Evolutionary conservation across 805 yeast species (phyloP), one percentile per base, ranked within the genome.

Genomic region (Kodamaea neixiangensis): DNA sequence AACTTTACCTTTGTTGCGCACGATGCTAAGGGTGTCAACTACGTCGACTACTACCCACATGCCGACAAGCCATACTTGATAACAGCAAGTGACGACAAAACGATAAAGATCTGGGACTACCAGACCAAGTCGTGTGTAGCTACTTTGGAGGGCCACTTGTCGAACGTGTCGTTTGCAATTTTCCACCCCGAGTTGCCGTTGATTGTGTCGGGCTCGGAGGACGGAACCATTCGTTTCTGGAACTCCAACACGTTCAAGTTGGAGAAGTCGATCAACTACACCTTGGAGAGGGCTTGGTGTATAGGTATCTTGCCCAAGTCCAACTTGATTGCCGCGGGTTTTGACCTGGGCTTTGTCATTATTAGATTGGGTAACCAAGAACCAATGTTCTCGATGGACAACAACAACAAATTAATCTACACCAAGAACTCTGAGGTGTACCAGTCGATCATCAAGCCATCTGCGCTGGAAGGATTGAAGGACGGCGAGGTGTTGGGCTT

Each of bases 151-250:
- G 99, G 97, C 33, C 99, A 94, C 66, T 77, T 90, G 58, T 82
- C 96, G 42, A 94, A 94, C 67, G 99, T 94, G 40, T 90, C 97
- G 21, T 94, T 91, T 75, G 99, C 99, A 6, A 83, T 92, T 33
- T 94, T 92, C 85, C 99, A 94, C 69, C 97, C 97, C n/a, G 96
- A 93, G 63, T 78, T 94, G 63, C 99, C 99, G 18, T 75, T 93
- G 57, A 92, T 94, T 57, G 80, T 94, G 44, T 90, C 97, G 3
- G 99, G 99, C 58, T 87, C 97, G 47, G 99, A 94, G 72, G 99
- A 94, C 72, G 90, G 96, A 48, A 86, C 97, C 7, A 78, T 94
- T 58, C 90, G 92, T 66, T 80, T 94, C 62, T 94, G 99, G 99
- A 93, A 89, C 68, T 79, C 97, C 18, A 87, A 87, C 66, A 90